Percentiles rank a stretch among this genome's conserved stretches.
phyloP scores from a whole-genome alignment of 805 yeast genomes.

The Debaryomyces hansenii region DNA sequence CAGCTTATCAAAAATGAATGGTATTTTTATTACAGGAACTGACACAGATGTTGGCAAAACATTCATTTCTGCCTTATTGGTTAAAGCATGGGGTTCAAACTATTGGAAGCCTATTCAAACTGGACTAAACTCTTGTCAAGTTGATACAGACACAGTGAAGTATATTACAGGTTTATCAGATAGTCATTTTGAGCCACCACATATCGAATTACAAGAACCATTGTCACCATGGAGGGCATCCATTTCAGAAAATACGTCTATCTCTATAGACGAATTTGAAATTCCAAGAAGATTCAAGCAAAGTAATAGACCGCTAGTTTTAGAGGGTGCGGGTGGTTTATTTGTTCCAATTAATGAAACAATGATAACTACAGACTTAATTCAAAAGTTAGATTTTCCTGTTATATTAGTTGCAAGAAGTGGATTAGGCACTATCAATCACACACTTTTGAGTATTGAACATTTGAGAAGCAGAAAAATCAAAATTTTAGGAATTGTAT shows the following conservation, averaged over 20 bases:
- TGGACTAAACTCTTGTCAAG: constrained; percentile 23
- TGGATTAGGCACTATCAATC: constrained; percentile 28
- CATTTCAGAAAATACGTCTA: constrained; percentile 13
- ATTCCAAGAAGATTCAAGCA: constrained; percentile 13
- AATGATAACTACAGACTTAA: constrained; percentile 20
- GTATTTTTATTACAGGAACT: constrained; percentile 28
- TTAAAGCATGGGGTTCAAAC: constrained; percentile 20
- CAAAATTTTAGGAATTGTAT: constrained; percentile 17
- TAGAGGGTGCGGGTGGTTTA: constrained; percentile 31
- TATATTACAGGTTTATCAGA: constrained; percentile 6
- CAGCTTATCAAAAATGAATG: background rate
- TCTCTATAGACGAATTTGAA: constrained; percentile 11
- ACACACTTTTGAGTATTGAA: constrained; percentile 23
- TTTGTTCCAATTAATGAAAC: constrained; percentile 24
- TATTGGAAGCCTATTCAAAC: constrained; percentile 33
- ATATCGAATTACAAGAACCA: constrained; percentile 18
- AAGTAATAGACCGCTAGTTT: constrained; percentile 12
- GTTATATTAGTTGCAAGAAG: constrained; percentile 26
- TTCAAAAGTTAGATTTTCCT: constrained; percentile 14
- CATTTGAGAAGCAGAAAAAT: constrained; percentile 17
- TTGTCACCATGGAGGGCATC: constrained; percentile 27
- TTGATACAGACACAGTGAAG: constrained; percentile 19
- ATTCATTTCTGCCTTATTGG: constrained; percentile 21
- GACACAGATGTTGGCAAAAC: constrained; percentile 34
- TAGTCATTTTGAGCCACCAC: constrained; percentile 13